phyloP scores from a whole-genome alignment of 2,329 filamentous ascomycete species.

The Alternaria sp. region DNA sequence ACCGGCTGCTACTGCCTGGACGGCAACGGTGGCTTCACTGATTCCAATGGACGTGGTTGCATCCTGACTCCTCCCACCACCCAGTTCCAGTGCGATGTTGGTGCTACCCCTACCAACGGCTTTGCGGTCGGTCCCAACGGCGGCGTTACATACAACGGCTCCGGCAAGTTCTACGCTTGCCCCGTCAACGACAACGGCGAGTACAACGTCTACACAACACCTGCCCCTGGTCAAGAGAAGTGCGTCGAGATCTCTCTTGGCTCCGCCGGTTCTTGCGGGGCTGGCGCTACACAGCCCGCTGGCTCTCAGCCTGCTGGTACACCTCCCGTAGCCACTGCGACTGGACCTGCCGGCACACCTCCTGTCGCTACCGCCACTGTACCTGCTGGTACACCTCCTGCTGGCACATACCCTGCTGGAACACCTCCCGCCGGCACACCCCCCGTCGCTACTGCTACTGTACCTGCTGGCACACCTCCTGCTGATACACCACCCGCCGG shows the following conservation, averaged over 20 bases:
- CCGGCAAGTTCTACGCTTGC: slow-evolving; percentile 65
- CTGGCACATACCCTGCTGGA: not conserved
- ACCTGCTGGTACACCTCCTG: not conserved
- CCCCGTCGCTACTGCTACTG: not conserved
- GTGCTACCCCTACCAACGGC: slow-evolving; percentile 56
- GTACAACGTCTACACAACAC: slow-evolving; percentile 61
- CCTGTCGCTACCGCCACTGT: not conserved
- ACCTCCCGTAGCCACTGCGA: not conserved
- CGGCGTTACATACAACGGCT: slow-evolving; percentile 59
- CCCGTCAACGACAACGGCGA: slow-evolving; percentile 61
- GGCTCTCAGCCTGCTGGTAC: not conserved
- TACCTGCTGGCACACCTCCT: not conserved
- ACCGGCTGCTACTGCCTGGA: slow-evolving; percentile 62
- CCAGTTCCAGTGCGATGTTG: slow-evolving; percentile 67
- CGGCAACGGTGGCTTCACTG: slow-evolving; percentile 57
- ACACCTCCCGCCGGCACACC: not conserved
- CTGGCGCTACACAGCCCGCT: slow-evolving; percentile 9
- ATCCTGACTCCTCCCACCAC: slow-evolving; percentile 66
- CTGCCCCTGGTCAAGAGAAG: slow-evolving; percentile 52
- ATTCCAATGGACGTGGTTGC: slow-evolving; percentile 64
- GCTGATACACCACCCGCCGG: not conserved
- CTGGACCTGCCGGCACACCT: not conserved
- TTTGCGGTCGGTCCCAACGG: slow-evolving; percentile 64
- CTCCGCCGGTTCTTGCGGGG: slow-evolving; percentile 27
- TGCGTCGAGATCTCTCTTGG: slow-evolving; percentile 59